Evolutionary conservation across 176 grass and related monocot species (phyloP).

Genomic region (Triticum urartu): DNA sequence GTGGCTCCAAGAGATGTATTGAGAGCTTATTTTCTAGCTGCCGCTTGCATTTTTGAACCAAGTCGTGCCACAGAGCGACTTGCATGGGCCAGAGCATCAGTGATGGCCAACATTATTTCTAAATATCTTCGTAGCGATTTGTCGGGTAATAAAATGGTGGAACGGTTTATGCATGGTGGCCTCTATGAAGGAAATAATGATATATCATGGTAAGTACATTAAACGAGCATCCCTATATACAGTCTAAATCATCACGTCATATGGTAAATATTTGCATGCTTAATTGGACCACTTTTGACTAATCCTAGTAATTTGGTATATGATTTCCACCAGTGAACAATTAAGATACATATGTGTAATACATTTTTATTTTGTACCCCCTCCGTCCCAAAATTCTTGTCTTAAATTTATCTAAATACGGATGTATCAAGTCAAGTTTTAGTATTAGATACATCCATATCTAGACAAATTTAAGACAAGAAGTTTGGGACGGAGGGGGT

Average conservation of each 20-base stretch:
- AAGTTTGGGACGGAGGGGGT: too few relatives aligned
- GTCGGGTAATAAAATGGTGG: slow-evolving; percentile 17
- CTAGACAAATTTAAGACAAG: too few relatives aligned
- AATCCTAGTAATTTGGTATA: not conserved
- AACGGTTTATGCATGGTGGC: slow-evolving; percentile 28
- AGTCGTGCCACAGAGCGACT: slow-evolving; percentile 45
- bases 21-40: slow-evolving; percentile 61
- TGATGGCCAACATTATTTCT: slow-evolving; percentile 44
- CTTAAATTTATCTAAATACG: too few relatives aligned
- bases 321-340: not conserved
- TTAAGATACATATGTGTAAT: not conserved
- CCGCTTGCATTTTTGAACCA: slow-evolving; percentile 65
- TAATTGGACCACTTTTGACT: not conserved
- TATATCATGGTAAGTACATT: slow-evolving; percentile 32
- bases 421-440: too few relatives aligned
- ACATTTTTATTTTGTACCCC: not conserved
- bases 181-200: slow-evolving; percentile 21
- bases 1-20: slow-evolving; percentile 40
- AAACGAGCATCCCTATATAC: not conserved
- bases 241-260: not conserved
- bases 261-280: not conserved
- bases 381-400: too few relatives aligned
- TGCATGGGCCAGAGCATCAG: slow-evolving; percentile 53
- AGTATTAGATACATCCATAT: too few relatives aligned
- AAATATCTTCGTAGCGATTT: slow-evolving; percentile 13